Evolutionary conservation across 352 stramenopile genomes (phyloP), one percentile per base, ranked within the genome.

Genomic region (Phytopythium chamaehyphon): DNA sequence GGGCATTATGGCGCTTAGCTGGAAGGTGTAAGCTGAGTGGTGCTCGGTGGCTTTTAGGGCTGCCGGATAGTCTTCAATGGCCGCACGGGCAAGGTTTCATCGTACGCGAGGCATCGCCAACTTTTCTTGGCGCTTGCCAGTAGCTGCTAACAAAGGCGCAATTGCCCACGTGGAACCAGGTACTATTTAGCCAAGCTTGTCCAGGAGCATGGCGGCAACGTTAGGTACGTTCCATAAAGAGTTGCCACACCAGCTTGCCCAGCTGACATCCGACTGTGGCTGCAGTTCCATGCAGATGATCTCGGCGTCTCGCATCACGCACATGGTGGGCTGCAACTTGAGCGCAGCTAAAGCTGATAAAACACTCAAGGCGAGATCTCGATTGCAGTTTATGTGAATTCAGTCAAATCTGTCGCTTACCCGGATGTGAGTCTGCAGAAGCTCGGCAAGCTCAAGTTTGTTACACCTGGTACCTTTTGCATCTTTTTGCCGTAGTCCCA

Each of bases 161-260:
- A 46, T 40, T 31, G 0, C 11, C n/a, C n/a, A 10, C 45, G 11
- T 54, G 14, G 26, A 18, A 21, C 37, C 51, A 94, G 83, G 28
- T 94, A 92, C 59, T 88, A 86, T 50, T 62, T 92, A 40, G 76
- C 76, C 18, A 94, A 94, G 58, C 54, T 94, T 22, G 81, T 90
- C 12, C 55, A 89, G 53, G 73, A 90, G 9, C 71, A 94, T 52
- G 81, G 81, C 18, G 83, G 76, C 50, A 84, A 71, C 28, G 72
- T 90, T 37, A 79, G 63, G 83, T 93, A 44, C 51, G 16, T 40
- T 9, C 7, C 22, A 12, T 15, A n/a, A 15, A 31, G 19, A 21
- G 8, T n/a, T 21, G 2, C 18, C 19, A 1, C 9, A n/a, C 21
- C 19, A 12, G 19, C 7, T 31, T n/a, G 14, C 10, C 6, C 39